Percentiles rank a stretch among this genome's conserved stretches.
These are phyloP conservation scores for Claviceps lovelessii DNA, from an alignment of 2,329 filamentous ascomycete genomes.

Conservation along the genomic window DNA sequence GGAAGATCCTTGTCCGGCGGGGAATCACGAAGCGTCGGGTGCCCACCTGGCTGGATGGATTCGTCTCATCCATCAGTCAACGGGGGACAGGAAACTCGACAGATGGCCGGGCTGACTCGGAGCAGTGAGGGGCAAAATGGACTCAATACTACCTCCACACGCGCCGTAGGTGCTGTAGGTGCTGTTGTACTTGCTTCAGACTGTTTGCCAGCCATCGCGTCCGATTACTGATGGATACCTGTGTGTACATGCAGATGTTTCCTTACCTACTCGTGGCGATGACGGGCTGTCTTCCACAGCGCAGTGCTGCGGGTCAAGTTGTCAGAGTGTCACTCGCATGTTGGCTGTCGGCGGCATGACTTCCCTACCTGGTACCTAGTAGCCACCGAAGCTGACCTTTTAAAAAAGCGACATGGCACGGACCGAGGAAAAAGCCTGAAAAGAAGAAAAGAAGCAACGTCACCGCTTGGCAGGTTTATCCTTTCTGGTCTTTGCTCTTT, in stretches of 20 bases:
- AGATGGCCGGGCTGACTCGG: not conserved
- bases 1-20: not conserved
- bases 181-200: not conserved
- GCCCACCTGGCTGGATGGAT: not conserved
- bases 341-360: not conserved
- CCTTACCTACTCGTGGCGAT: not conserved
- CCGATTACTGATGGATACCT: not conserved
- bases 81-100: not conserved
- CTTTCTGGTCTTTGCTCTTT: not conserved
- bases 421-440: not conserved
- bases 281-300: not conserved
- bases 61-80: not conserved
- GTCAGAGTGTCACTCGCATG: not conserved
- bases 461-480: not conserved
- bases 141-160: not conserved
- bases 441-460: not conserved
- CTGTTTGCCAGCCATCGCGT: not conserved
- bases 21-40: not conserved
- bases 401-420: not conserved
- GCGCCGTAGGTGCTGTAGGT: no score
- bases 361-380: no score
- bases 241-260: not conserved
- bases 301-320: not conserved
- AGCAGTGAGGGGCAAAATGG: not conserved
- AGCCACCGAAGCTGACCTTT: no score